phyloP scores from a whole-genome alignment of 75 land plant species.

The Cryptomeria japonica region DNA sequence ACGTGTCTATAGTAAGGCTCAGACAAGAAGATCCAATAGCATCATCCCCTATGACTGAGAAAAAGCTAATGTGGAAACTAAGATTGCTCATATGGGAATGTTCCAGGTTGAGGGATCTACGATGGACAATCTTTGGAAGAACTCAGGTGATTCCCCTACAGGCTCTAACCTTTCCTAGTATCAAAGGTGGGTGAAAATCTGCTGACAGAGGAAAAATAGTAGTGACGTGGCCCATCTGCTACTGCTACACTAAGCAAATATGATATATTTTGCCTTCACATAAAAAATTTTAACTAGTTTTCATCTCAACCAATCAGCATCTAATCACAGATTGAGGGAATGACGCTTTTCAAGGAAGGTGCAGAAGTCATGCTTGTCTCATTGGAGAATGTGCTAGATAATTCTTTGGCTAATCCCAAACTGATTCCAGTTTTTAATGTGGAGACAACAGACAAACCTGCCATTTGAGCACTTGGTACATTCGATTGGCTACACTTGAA shows the following conservation, averaged over 20 bases:
- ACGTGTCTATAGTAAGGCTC: background rate
- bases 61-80: background rate
- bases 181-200: background rate
- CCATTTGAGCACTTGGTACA: background rate
- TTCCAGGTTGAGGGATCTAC: background rate
- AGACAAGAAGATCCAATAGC: background rate
- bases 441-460: background rate
- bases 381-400: background rate
- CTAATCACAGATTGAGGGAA: background rate
- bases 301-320: background rate
- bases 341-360: background rate
- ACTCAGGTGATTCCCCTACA: background rate
- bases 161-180: background rate
- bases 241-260: background rate
- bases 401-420: background rate
- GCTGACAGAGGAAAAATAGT: background rate
- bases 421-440: background rate
- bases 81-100: background rate
- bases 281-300: background rate
- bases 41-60: background rate
- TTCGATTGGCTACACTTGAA: conserved; percentile 1
- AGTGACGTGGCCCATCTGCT: background rate
- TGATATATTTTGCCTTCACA: background rate
- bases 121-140: background rate
- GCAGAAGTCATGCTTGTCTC: background rate